Base-by-base conservation (phyloP, 2,329 filamentous ascomycete genomes). In the Ophidiomyces ophidiicola region DNA sequence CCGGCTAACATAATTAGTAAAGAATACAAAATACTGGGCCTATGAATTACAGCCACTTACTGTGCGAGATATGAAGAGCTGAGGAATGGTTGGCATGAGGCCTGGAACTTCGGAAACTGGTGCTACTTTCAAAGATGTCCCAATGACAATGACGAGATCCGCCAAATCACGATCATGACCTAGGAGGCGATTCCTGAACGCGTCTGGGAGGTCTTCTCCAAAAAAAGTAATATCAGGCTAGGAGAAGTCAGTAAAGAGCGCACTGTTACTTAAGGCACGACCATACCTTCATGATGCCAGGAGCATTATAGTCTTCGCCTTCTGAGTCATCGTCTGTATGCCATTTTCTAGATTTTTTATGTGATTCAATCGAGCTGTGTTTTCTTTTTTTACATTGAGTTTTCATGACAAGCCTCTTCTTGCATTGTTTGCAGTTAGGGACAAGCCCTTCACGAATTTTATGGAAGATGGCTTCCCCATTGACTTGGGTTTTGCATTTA, bases 161-260 rank as follows among this genome's bases (percentile, higher is more conserved):
- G 82, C 83, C 42, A 74, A 69, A 47, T 84, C 75, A 43, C 77
- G 76, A 60, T 98, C 90, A 50, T 84, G 73, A 44, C 83, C 71
- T n/a, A 82, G 76, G 10, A 96, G 72, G 5, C 87, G 80, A 35
- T 75, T 69, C 42, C 81, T 82, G 61, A 98, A 98, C 49, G 76
- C 74, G 50, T 83, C 77, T 0, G 88, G 87, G 1, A 98, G 77
- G 36, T 78, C 72, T 63, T 98, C 90, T 50, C 88, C 88, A 53
- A 96, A 96, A 67, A 98, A 96, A 32, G 85, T 96, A 55, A 98
- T 96, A 63, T 96, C 88, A 6, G 90, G 90, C 70, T 73, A 1
- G 52, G 52, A 15, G 54, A n/a, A 20, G 26, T 46, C 23, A 45
- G 37, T 28, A 29, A n/a, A n/a, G n/a, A n/a, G n/a, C n/a, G n/a